Conservation (phyloP, 345 rosid genomes). For the Euphorbia tirucalli region DNA sequence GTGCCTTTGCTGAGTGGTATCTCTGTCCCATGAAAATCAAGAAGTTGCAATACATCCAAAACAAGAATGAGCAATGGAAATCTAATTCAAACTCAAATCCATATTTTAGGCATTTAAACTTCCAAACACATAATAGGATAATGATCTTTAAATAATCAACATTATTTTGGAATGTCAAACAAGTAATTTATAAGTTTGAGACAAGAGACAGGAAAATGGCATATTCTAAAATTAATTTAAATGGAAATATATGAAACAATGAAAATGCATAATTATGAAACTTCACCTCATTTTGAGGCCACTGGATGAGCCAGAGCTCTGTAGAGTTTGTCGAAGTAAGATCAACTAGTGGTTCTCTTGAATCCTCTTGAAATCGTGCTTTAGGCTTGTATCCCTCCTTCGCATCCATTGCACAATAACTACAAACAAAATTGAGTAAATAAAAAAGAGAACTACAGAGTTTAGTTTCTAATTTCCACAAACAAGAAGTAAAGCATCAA, state of each 20-base stretch:
- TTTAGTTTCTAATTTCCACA: not conserved
- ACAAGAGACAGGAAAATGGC: not conserved
- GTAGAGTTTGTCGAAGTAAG: slow-evolving; percentile 1
- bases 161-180: not conserved
- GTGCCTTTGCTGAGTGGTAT: slow-evolving; percentile 44
- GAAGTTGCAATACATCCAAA: slow-evolving; percentile 37
- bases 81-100: not conserved
- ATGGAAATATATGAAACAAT: not conserved
- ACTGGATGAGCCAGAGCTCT: slow-evolving; percentile 69
- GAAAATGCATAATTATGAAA: not conserved
- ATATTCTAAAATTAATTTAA: not conserved
- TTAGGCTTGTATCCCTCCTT: not conserved
- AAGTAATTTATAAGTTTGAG: not conserved
- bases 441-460: not conserved
- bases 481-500: not conserved
- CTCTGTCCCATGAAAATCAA: slow-evolving; percentile 55
- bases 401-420: not conserved
- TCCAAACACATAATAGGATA: not conserved
- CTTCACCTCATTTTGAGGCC: slow-evolving; percentile 52
- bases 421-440: not conserved
- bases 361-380: slow-evolving; percentile 7
- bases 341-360: slow-evolving; percentile 9
- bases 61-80: not conserved
- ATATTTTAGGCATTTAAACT: not conserved
- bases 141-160: not conserved